These are phyloP conservation scores for Colletotrichum sublineola DNA, from an alignment of 2,329 filamentous ascomycete species.

Conservation along the genomic window DNA sequence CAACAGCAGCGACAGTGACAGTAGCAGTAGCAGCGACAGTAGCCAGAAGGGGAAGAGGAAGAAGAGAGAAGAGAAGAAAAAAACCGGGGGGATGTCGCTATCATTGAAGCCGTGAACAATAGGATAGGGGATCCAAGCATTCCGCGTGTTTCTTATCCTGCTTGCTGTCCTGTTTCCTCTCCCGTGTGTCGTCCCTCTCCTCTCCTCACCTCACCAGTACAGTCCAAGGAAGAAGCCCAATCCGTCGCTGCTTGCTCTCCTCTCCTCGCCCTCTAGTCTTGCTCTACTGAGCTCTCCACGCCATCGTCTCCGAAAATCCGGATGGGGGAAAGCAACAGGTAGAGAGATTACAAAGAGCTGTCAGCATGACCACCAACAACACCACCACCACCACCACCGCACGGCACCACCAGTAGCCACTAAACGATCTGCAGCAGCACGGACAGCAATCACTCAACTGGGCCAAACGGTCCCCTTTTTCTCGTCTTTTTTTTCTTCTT, in stretches of 20 bases:
- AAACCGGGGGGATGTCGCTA: conserved; percentile 32
- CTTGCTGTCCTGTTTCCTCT: background rate
- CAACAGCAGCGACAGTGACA: background rate
- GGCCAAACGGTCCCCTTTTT: conserved; percentile 11
- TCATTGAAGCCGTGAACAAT: conserved; percentile 42
- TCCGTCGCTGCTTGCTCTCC: background rate
- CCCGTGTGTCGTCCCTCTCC: background rate
- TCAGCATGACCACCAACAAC: conserved; percentile 18
- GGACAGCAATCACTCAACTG: conserved; percentile 17
- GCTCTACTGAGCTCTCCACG: background rate
- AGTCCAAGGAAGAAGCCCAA: background rate
- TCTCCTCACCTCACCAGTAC: background rate
- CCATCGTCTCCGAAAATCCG: conserved; percentile 35
- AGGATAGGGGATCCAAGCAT: conserved; percentile 40
- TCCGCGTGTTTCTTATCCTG: conserved; percentile 26
- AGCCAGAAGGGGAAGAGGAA: background rate
- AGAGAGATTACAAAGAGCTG: conserved; percentile 32
- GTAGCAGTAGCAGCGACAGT: background rate
- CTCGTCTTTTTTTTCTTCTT: no score
- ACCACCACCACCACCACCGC: conserved; percentile 6
- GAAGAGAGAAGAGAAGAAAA: background rate
- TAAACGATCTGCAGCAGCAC: conserved; percentile 22
- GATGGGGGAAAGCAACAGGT: conserved; percentile 35
- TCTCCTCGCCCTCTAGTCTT: background rate
- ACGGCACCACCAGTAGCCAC: conserved; percentile 17